Evolutionary conservation across 805 yeast species (phyloP), one percentile per base, ranked within the genome.

Genomic region (Spathaspora arborariae): DNA sequence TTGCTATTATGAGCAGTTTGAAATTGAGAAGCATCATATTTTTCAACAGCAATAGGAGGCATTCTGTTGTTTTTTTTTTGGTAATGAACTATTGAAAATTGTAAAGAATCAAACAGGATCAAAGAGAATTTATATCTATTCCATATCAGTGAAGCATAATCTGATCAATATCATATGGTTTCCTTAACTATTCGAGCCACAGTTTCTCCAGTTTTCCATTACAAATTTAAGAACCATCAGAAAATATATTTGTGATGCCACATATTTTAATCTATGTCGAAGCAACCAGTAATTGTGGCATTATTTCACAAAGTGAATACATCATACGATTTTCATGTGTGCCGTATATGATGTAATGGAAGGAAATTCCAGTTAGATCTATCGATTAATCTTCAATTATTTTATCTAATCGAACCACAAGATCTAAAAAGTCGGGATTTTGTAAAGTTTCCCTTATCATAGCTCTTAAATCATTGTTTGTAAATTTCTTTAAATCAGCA

Each of bases 11-110:
- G 59, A 21, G 49, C 50, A n/a, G 50, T 41, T 46, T 56, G 57
- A 47, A 56, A 58, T 51, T 58, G 62, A 1, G 62, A 58, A 15
- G 62, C 58, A 35, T 56, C 60, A 50, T 58, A 58, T 45, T 54
- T 56, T 4, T 51, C 46, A 22, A 51, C 45, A 20, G 54, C 54
- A n/a, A 46, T 53, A 4, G 59, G 56, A 33, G 48, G 33, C 53
- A 50, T 50, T 35, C 26, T 26, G 33, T 9, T 11, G 20, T 33
- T 18, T 6, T 3, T 13, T 13, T 15, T 3, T 10, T 30, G 16
- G 35, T 15, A 30, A n/a, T n/a, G n/a, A n/a, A n/a, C n/a, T n/a
- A n/a, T n/a, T n/a, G n/a, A n/a, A 30, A 30, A 9, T 15, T 30
- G 11, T 15, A 15, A 30, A 30, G 35, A 30, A 30, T 3, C 35